These are phyloP conservation scores for Fraxinus nigra DNA, from an alignment of 305 asterid species.

Conservation along the genomic window DNA sequence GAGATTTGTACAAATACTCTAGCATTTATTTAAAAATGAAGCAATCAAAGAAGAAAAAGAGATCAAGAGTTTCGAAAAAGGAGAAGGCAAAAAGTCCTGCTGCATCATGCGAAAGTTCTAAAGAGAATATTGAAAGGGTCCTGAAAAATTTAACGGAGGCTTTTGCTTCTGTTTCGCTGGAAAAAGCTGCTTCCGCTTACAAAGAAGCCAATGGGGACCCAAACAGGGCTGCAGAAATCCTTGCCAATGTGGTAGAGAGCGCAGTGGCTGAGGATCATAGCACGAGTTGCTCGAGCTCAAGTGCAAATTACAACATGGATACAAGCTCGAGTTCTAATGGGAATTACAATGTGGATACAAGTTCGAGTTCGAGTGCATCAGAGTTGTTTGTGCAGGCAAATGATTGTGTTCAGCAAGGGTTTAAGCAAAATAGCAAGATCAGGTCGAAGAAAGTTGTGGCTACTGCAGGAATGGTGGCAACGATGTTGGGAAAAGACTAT, in stretches of 20 bases:
- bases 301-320: conserved; percentile 36
- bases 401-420: conserved; percentile 34
- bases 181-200: conserved; percentile 48
- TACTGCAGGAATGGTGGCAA: conserved; percentile 70
- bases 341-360: conserved; percentile 34
- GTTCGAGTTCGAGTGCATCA: conserved; percentile 47
- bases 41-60: conserved; percentile 64
- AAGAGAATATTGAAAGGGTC: conserved; percentile 27
- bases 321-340: conserved; percentile 16
- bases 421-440: conserved; percentile 41
- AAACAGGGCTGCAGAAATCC: conserved; percentile 50
- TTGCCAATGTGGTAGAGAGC: conserved; percentile 29
- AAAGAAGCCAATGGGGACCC: conserved; percentile 45
- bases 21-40: conserved; percentile 36
- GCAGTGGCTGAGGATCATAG: conserved; percentile 57
- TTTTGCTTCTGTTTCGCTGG: conserved; percentile 50
- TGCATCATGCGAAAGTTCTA: neutral
- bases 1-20: conserved; percentile 15
- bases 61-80: conserved; percentile 40
- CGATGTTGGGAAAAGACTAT: conserved; percentile 75
- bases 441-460: conserved; percentile 65
- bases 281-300: conserved; percentile 63
- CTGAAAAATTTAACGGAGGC: conserved; percentile 37
- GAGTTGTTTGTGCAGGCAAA: conserved; percentile 35
- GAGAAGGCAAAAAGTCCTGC: conserved; percentile 25